Conservation (phyloP, 441 rosid species). For the Erodium trifolium region DNA sequence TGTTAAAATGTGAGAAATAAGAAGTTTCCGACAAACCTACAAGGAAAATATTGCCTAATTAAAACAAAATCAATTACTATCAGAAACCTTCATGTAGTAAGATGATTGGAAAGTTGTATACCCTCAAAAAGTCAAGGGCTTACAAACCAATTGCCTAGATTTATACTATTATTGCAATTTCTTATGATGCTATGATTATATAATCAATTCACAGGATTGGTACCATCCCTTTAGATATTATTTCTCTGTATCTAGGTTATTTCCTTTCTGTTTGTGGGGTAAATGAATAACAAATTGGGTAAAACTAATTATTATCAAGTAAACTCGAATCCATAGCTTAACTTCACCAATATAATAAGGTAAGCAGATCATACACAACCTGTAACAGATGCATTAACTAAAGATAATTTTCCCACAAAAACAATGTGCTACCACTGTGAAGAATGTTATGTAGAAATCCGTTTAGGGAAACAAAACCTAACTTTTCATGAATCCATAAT, state of each 20-base stretch:
- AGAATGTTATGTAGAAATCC: conserved; percentile 2
- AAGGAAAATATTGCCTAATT: background rate
- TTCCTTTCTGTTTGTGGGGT: background rate
- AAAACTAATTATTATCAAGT: background rate
- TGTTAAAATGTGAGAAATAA: background rate
- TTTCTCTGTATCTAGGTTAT: background rate
- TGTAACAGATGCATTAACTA: background rate
- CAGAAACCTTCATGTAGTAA: background rate
- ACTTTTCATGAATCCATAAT: background rate
- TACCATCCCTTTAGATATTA: background rate
- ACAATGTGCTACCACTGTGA: background rate
- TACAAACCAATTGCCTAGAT: background rate
- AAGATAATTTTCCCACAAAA: background rate
- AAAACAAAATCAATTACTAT: background rate
- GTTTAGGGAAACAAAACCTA: background rate
- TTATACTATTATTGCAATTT: background rate
- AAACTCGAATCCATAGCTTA: background rate
- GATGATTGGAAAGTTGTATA: background rate
- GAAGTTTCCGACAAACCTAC: background rate
- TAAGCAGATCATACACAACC: background rate
- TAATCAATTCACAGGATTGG: background rate
- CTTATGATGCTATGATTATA: background rate
- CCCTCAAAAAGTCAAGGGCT: background rate
- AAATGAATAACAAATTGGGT: background rate
- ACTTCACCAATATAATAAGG: conserved; percentile 7